phyloP scores from a whole-genome alignment of 2,329 filamentous ascomycete genomes.

The Diplocarpon rosae region DNA sequence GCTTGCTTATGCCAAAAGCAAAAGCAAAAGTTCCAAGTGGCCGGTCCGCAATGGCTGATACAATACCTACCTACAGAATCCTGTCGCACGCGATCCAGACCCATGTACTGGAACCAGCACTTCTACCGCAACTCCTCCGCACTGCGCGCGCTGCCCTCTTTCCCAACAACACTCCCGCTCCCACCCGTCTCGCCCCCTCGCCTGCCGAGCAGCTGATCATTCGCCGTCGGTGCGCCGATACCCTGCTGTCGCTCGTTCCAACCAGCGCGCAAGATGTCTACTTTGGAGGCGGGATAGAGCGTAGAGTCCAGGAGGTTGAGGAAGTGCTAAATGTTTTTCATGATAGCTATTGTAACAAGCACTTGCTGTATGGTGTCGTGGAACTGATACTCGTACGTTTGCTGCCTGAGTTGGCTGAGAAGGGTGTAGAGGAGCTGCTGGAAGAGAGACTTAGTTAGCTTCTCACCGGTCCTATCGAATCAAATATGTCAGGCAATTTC shows the following conservation, averaged over 20 bases:
- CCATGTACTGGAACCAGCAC: constrained; percentile 50
- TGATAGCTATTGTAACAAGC: constrained; percentile 86
- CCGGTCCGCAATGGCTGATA: constrained; percentile 13
- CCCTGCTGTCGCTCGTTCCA: constrained; percentile 39
- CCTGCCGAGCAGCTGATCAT: constrained; percentile 50
- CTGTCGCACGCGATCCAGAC: constrained; percentile 46
- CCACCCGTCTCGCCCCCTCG: constrained; percentile 49
- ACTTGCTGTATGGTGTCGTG: constrained; percentile 71
- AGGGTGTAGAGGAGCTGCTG: constrained; percentile 60
- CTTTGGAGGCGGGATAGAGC: constrained; percentile 32
- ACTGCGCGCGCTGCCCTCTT: constrained; percentile 70
- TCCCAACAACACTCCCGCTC: constrained; percentile 68
- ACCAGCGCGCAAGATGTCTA: constrained; percentile 26
- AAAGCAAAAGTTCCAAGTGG: too few relatives aligned
- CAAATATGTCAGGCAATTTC: background rate
- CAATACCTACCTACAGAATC: constrained; percentile 17
- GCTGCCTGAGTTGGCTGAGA: constrained; percentile 72
- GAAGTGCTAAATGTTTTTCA: constrained; percentile 61
- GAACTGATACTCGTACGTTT: constrained; percentile 74
- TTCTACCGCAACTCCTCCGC: constrained; percentile 56
- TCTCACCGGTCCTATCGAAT: background rate
- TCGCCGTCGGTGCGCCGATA: constrained; percentile 54
- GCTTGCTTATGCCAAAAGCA: too few relatives aligned
- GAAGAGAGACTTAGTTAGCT: constrained; percentile 50
- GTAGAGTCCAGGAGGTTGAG: constrained; percentile 30